Conservation (phyloP, 2,329 filamentous ascomycete genomes). For the Aureobasidium sp. region DNA sequence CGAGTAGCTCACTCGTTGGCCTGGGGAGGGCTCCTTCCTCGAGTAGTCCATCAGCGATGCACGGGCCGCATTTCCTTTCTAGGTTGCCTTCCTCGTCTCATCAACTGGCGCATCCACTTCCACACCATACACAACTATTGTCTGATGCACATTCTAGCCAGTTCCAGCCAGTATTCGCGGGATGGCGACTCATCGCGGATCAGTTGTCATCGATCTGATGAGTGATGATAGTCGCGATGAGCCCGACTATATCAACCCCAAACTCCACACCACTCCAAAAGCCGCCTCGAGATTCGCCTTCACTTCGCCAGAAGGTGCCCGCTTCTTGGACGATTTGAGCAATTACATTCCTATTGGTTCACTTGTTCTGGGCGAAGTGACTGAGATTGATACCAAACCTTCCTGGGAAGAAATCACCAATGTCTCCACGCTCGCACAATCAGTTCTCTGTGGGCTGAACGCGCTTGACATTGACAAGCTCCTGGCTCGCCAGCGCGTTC, state of each 20-base stretch:
- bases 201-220: background rate
- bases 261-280: background rate
- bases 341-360: slow-evolving; percentile 24
- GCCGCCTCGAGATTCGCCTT: background rate
- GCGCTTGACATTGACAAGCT: slow-evolving; percentile 11
- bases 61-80: no score
- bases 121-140: background rate
- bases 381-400: background rate
- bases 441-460: slow-evolving; percentile 10
- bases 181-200: background rate
- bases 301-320: background rate
- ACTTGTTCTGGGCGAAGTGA: slow-evolving; percentile 1
- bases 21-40: no score
- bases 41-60: no score
- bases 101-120: background rate
- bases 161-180: background rate
- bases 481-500: slow-evolving; percentile 19
- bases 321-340: slow-evolving; percentile 16
- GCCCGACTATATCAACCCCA: background rate
- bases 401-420: slow-evolving; percentile 14
- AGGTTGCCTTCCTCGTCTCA: no score
- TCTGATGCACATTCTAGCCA: background rate
- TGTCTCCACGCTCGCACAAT: background rate
- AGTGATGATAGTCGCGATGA: background rate
- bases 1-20: no score